A percentile compares a stretch with the other conserved stretches of the same genome.
These are phyloP conservation scores for Rutstroemia sp. DNA, from an alignment of 2,329 filamentous ascomycete genomes.

Conservation along the genomic window DNA sequence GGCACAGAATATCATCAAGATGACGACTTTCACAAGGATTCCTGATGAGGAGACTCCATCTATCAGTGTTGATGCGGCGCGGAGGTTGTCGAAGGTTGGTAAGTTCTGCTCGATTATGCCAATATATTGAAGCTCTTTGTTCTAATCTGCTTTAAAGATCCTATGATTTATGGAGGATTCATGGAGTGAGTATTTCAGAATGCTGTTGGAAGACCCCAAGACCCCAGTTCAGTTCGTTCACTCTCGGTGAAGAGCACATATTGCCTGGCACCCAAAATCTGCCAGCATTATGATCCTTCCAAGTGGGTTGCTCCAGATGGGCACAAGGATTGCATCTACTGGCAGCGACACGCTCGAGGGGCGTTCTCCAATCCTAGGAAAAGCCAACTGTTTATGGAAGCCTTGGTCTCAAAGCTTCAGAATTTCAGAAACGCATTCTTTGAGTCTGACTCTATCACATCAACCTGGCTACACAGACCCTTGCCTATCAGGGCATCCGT, in stretches of 20 bases:
- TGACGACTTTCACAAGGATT: constrained; percentile 69
- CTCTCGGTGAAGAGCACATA: background rate
- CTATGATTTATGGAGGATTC: constrained; percentile 78
- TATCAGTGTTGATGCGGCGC: constrained; percentile 57
- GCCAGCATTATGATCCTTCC: too few species aligned
- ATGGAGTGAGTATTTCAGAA: constrained; percentile 57
- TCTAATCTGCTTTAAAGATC: constrained; percentile 36
- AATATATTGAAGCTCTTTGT: constrained; percentile 4
- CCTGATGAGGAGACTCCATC: constrained; percentile 50
- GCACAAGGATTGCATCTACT: too few species aligned
- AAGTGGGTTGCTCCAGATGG: too few species aligned
- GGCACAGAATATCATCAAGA: constrained; percentile 28
- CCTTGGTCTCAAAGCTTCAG: too few species aligned
- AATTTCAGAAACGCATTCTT: too few species aligned
- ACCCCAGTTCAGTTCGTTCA: background rate
- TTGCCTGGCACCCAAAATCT: background rate
- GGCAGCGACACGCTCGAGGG: too few species aligned
- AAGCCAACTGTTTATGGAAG: too few species aligned
- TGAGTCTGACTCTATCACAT: background rate
- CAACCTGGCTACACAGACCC: background rate
- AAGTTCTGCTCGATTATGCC: background rate
- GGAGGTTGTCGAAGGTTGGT: constrained; percentile 61
- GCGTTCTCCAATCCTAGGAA: too few species aligned
- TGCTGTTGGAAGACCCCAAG: background rate
- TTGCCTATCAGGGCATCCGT: background rate